Evolutionary conservation across 2,329 filamentous ascomycete species (phyloP).

Genomic region (Sclerotinia minor): DNA sequence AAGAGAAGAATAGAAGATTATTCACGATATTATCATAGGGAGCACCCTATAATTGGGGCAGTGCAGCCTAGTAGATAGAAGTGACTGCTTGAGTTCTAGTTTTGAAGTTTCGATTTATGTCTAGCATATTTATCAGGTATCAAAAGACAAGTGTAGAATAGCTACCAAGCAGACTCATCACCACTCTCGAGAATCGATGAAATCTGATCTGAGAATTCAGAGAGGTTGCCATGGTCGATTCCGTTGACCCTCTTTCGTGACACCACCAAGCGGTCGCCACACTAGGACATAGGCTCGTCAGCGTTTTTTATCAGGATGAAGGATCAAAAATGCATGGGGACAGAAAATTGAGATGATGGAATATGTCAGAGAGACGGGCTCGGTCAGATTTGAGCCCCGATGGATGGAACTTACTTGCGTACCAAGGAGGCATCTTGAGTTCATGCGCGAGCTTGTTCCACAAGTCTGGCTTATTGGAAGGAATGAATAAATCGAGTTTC

Average conservation of each 20-base stretch:
- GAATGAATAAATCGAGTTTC: slow-evolving; percentile 13
- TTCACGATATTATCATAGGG: too few species aligned
- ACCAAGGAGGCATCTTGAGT: neutral
- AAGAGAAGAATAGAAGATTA: too few species aligned
- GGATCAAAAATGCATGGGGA: too few species aligned
- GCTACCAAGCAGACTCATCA: neutral
- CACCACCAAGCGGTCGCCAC: neutral
- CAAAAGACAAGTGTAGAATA: neutral
- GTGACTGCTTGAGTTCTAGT: too few species aligned
- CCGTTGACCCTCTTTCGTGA: neutral
- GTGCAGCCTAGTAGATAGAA: too few species aligned
- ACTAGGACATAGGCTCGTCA: neutral
- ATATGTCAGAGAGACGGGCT: neutral
- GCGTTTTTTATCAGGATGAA: too few species aligned
- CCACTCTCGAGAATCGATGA: neutral
- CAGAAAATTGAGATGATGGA: too few species aligned
- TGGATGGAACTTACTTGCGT: neutral
- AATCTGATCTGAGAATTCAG: neutral
- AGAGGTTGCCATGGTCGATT: neutral
- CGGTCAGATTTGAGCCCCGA: neutral
- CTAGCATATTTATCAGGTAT: too few species aligned
- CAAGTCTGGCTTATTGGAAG: neutral
- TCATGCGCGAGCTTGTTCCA: slow-evolving; percentile 17
- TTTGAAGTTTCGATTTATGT: too few species aligned
- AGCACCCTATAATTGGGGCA: too few species aligned